These are phyloP conservation scores for Eragrostis curvula DNA, from an alignment of 176 grass and related monocot species.

Conservation along the genomic window DNA sequence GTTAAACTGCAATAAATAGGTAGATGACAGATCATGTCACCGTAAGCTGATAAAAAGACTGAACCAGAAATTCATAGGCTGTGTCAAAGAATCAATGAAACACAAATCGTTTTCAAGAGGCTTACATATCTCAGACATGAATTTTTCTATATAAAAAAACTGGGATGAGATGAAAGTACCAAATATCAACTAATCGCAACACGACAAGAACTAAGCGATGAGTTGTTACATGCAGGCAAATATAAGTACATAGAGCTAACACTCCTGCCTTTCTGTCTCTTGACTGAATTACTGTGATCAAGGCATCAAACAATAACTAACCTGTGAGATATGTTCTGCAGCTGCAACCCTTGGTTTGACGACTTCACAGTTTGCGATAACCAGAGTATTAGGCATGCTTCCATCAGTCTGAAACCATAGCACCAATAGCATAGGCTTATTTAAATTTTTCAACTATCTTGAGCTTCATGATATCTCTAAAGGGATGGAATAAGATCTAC, in stretches of 20 bases:
- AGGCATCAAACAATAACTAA: slow-evolving; percentile 42
- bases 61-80: background rate
- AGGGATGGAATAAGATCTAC: background rate
- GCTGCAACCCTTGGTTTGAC: slow-evolving; percentile 83
- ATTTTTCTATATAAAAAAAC: background rate
- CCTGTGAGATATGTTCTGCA: slow-evolving; percentile 89
- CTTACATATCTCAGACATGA: background rate
- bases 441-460: slow-evolving; percentile 3
- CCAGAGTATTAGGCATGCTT: slow-evolving; percentile 77
- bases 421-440: slow-evolving; percentile 10
- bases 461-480: background rate
- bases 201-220: background rate
- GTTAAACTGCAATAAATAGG: slow-evolving; percentile 63
- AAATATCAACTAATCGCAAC: background rate
- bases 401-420: slow-evolving; percentile 79
- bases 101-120: background rate
- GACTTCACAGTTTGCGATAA: slow-evolving; percentile 89
- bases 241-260: background rate
- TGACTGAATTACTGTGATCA: background rate
- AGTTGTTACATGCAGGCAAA: slow-evolving; percentile 2
- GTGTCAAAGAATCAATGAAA: background rate
- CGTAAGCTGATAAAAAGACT: background rate
- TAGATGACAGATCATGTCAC: slow-evolving; percentile 10
- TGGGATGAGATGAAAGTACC: slow-evolving; percentile 8
- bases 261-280: slow-evolving; percentile 7